Percentiles rank a stretch among this genome's conserved stretches.
phyloP scores from a whole-genome alignment of 306 rosid genomes.

The Medicago arabica region DNA sequence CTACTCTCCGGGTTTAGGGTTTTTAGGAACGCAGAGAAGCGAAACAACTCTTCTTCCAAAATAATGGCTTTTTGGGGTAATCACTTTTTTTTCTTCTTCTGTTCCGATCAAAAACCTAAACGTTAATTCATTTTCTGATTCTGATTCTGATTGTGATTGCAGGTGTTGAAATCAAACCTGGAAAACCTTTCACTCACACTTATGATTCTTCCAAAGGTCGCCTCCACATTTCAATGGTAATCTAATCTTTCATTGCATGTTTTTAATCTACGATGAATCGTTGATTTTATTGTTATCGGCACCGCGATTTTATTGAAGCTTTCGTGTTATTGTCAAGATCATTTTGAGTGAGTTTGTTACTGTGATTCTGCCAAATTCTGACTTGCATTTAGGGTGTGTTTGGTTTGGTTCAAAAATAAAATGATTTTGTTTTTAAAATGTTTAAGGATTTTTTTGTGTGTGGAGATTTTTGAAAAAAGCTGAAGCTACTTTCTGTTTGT shows the following conservation, averaged over 20 bases:
- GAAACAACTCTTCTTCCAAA: background rate
- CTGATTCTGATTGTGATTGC: background rate
- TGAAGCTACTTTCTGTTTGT: too few species aligned
- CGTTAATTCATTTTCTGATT: background rate
- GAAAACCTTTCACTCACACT: constrained; percentile 69
- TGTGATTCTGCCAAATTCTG: background rate
- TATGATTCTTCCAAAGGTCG: constrained; percentile 67
- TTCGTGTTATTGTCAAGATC: too few species aligned
- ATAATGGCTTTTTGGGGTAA: constrained; percentile 90
- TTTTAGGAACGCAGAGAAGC: background rate
- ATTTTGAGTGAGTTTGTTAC: too few species aligned
- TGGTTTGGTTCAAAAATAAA: too few species aligned
- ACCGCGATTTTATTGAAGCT: background rate
- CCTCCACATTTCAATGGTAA: constrained; percentile 86
- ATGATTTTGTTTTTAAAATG: too few species aligned
- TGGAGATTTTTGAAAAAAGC: too few species aligned
- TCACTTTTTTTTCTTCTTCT: background rate
- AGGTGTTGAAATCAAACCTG: constrained; percentile 89
- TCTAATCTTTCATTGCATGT: constrained; percentile 5
- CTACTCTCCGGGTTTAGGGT: constrained; percentile 30
- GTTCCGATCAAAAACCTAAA: background rate
- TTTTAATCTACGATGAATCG: background rate
- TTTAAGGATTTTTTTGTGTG: too few species aligned
- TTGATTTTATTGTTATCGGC: background rate
- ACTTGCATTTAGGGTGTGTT: too few species aligned